These are phyloP conservation scores for Phaeomoniella chlamydospora DNA, from an alignment of 2,329 filamentous ascomycete genomes.

Conservation along the genomic window DNA sequence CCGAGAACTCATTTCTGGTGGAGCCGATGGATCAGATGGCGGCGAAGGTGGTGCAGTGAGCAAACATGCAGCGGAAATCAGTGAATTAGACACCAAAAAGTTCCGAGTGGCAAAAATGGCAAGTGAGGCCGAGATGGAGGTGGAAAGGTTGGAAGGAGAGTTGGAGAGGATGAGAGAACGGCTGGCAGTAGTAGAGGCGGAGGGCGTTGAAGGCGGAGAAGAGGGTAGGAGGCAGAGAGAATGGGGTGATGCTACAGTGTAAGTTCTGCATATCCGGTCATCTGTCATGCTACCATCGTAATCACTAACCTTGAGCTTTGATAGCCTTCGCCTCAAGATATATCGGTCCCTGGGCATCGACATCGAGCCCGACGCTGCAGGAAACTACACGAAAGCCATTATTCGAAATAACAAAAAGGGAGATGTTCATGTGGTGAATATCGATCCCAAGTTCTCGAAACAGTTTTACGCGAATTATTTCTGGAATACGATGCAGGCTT, in stretches of 20 bases:
- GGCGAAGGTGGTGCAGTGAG: slow-evolving; percentile 49
- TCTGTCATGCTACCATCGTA: neutral
- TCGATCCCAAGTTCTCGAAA: slow-evolving; percentile 80
- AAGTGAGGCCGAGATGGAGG: slow-evolving; percentile 80
- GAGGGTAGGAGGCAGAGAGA: slow-evolving; percentile 34
- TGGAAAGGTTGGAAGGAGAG: slow-evolving; percentile 75
- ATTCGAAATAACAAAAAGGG: slow-evolving; percentile 75
- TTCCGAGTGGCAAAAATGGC: slow-evolving; percentile 90
- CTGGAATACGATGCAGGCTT: slow-evolving; percentile 65
- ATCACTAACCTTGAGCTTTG: neutral
- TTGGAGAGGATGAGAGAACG: slow-evolving; percentile 59
- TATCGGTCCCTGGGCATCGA: slow-evolving; percentile 87
- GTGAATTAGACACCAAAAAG: slow-evolving; percentile 80
- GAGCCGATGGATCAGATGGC: slow-evolving; percentile 16
- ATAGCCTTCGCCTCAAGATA: slow-evolving; percentile 66
- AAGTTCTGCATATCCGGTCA: slow-evolving; percentile 5
- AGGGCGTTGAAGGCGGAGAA: slow-evolving; percentile 65
- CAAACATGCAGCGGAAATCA: slow-evolving; percentile 69
- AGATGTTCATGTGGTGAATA: slow-evolving; percentile 86
- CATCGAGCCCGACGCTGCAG: slow-evolving; percentile 64
- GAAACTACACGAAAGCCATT: slow-evolving; percentile 73
- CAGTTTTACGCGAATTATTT: slow-evolving; percentile 95
- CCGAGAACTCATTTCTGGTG: slow-evolving; percentile 56
- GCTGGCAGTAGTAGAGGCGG: slow-evolving; percentile 69
- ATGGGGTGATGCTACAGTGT: slow-evolving; percentile 34